These are phyloP conservation scores for Ensete ventricosum DNA, from an alignment of 176 grass and related monocot species.

Conservation along the genomic window DNA sequence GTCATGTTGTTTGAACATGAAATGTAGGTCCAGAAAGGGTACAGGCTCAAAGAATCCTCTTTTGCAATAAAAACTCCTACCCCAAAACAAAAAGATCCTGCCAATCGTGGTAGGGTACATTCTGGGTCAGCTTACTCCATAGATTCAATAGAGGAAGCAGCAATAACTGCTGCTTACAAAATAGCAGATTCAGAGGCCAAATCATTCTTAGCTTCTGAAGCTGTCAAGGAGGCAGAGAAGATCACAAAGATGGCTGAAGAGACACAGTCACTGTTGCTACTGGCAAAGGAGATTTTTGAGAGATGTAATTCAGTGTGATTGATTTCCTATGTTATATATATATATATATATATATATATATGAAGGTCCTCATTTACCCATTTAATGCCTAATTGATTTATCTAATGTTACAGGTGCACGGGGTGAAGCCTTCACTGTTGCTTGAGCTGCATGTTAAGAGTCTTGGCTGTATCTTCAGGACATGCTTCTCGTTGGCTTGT, in stretches of 20 bases:
- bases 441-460: conserved; percentile 12
- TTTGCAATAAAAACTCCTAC: conserved; percentile 38
- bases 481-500: not conserved
- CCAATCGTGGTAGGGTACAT: conserved; percentile 24
- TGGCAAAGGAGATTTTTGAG: conserved; percentile 57
- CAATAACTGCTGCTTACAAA: conserved; percentile 47
- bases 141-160: conserved; percentile 40
- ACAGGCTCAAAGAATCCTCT: conserved; percentile 55
- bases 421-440: conserved; percentile 41
- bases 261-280: conserved; percentile 39
- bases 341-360: not conserved
- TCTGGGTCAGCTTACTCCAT: conserved; percentile 5
- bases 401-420: conserved; percentile 38
- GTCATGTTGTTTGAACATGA: too few relatives aligned
- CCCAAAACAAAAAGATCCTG: conserved; percentile 55
- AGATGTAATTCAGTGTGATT: conserved; percentile 41
- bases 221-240: conserved; percentile 61
- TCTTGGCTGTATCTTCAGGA: not conserved
- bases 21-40: conserved; percentile 49
- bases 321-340: conserved; percentile 2
- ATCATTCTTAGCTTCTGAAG: conserved; percentile 62
- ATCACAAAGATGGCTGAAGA: conserved; percentile 63
- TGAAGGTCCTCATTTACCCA: not conserved
- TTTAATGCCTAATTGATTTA: conserved; percentile 3
- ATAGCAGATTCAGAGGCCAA: conserved; percentile 83